Base-by-base conservation (phyloP, 2,329 filamentous ascomycete genomes). In the Magnaporthales sp. region DNA sequence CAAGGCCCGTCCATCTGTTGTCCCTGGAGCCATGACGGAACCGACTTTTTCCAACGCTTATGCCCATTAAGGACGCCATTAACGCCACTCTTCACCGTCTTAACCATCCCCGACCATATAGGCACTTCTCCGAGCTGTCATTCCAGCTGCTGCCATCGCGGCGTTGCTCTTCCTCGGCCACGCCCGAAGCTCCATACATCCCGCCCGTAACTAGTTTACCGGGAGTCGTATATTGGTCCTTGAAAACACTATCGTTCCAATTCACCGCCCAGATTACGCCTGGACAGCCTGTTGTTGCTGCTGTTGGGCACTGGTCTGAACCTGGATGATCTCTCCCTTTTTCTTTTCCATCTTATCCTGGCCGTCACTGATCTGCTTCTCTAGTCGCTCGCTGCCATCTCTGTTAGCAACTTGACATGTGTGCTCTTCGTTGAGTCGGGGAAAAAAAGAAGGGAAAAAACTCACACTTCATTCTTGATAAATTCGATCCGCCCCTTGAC, bases 401-500 rank as follows among this genome's bases (percentile, higher is more conserved):
- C 3, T 15, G 56, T 60, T 27, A 60, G 54, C 5, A 58, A 24
- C 8, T 5, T 60, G 24, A 29, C 9, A 7, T 15, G 26, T 15
- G 22, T 60, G 32, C n/a, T n/a, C n/a, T n/a, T n/a, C n/a, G n/a
- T n/a, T n/a, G n/a, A n/a, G n/a, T n/a, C n/a, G n/a, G n/a, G n/a
- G n/a, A 32, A 22, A 10, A 67, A 66, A 4, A 0, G n/a, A 15
- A 11, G 24, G 15, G 31, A 8, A 22, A 19, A 38, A 31, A 76
- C 89, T 77, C 76, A 97, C 93, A 98, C 95, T 76, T 99, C 94
- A 74, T 94, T 92, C 70, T 89, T 86, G 71, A 99, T 99, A 74
- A 94, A 98, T 71, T 97, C 93, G 64, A 99, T 78, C 27, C 95
- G 88, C 24, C 92, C 92, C 72, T 96, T 92, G 22, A 99, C 95